Evolutionary conservation across 352 stramenopile species (phyloP).

Genomic region (Phytophthora macrochlamydospora): DNA sequence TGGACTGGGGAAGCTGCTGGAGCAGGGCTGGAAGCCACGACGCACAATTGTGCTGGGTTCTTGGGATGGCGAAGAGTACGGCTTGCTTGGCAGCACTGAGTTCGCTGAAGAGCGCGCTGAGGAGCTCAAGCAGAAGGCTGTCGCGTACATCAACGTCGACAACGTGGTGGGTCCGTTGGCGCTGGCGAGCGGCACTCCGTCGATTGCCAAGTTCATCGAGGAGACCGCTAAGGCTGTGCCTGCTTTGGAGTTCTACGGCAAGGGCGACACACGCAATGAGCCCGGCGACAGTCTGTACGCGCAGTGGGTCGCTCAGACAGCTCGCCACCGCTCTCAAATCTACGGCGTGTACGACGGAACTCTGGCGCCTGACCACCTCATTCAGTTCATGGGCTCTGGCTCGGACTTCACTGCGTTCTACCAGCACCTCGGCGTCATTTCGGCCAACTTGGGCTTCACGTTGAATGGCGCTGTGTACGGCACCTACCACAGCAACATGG

Average conservation of each 20-base stretch:
- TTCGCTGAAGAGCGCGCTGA: conserved; percentile 60
- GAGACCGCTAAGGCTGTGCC: conserved; percentile 51
- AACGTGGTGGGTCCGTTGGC: conserved; percentile 56
- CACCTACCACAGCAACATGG: conserved; percentile 86
- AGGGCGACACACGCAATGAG: conserved; percentile 17
- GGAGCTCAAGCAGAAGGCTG: conserved; percentile 48
- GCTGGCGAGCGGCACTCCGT: conserved; percentile 51
- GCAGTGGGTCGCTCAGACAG: conserved; percentile 39
- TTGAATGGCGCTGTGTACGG: conserved; percentile 49
- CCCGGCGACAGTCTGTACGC: conserved; percentile 32
- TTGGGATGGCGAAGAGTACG: conserved; percentile 83
- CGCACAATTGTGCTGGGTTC: conserved; percentile 72
- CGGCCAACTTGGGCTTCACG: conserved; percentile 67
- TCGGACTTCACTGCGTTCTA: conserved; percentile 85
- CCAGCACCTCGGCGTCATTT: conserved; percentile 82
- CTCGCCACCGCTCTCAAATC: conserved; percentile 34
- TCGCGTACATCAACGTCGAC: conserved; percentile 86
- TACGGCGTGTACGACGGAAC: conserved; percentile 43
- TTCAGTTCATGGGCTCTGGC: conserved; percentile 63
- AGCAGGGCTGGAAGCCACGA: conserved; percentile 56
- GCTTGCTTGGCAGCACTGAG: conserved; percentile 73
- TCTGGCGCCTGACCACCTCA: conserved; percentile 44
- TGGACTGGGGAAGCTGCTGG: conserved; percentile 59
- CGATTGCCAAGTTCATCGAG: conserved; percentile 56
- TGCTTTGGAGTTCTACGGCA: conserved; percentile 32